phyloP scores from a whole-genome alignment of 495 filamentous ascomycete species.

The Rhizodiscina lignyota region DNA sequence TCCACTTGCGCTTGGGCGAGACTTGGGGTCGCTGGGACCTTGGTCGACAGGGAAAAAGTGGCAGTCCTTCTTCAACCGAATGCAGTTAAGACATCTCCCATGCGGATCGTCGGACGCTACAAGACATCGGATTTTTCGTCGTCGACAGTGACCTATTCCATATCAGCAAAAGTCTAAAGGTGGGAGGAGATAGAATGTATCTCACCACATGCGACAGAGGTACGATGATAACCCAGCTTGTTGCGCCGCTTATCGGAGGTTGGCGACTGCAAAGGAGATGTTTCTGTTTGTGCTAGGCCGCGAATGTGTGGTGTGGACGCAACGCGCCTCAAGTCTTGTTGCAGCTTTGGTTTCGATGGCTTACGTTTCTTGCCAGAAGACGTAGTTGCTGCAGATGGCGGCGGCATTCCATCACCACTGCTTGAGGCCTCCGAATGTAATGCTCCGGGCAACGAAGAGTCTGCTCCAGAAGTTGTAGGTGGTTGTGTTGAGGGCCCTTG shows the following conservation, averaged over 20 bases:
- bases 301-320: slow-evolving; percentile 52
- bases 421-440: no score
- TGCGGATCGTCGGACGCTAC: slow-evolving; percentile 56
- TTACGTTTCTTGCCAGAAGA: no score
- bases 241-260: slow-evolving; percentile 74
- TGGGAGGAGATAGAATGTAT: background rate
- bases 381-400: no score
- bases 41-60: slow-evolving; percentile 88
- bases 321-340: slow-evolving; percentile 44
- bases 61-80: slow-evolving; percentile 89
- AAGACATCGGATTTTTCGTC: slow-evolving; percentile 89
- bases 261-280: slow-evolving; percentile 27
- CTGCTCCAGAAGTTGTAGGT: no score
- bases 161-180: background rate
- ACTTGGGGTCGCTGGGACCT: no score
- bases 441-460: no score
- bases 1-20: no score
- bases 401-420: no score
- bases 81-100: slow-evolving; percentile 87
- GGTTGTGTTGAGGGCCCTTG: no score
- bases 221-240: slow-evolving; percentile 93
- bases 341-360: no score
- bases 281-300: slow-evolving; percentile 25
- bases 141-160: slow-evolving; percentile 68
- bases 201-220: slow-evolving; percentile 95